Conservation (phyloP, 352 stramenopile species). For the Nothophytophthora sp. region DNA sequence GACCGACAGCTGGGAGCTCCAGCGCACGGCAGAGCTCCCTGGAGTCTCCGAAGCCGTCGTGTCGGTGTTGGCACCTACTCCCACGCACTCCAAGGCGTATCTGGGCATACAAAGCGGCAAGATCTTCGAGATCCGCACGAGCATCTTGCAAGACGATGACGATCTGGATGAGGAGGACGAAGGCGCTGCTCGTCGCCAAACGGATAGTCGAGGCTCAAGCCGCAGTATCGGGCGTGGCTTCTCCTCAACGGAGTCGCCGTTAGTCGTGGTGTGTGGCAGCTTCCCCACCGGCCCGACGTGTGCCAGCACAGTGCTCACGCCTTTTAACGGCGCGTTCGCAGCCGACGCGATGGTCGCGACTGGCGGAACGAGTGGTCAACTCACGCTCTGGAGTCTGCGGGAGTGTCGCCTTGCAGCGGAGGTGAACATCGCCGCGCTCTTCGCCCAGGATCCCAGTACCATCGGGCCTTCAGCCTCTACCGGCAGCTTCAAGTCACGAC, state of each 20-base stretch:
- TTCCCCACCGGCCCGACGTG: slow-evolving; percentile 56
- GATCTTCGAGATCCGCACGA: slow-evolving; percentile 70
- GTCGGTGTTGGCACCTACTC: slow-evolving; percentile 44
- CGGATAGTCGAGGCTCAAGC: neutral
- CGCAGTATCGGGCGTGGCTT: slow-evolving; percentile 1
- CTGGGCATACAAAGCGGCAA: slow-evolving; percentile 54
- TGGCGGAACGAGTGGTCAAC: slow-evolving; percentile 41
- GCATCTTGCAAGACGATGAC: slow-evolving; percentile 51
- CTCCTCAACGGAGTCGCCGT: slow-evolving; percentile 17
- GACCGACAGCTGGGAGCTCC: slow-evolving; percentile 40
- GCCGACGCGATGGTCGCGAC: slow-evolving; percentile 52
- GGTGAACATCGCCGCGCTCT: slow-evolving; percentile 39
- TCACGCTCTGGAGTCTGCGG: slow-evolving; percentile 57
- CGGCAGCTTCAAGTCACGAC: slow-evolving; percentile 6
- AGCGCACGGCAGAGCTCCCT: slow-evolving; percentile 37
- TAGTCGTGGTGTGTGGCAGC: slow-evolving; percentile 46
- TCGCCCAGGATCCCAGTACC: slow-evolving; percentile 25
- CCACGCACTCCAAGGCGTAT: slow-evolving; percentile 58
- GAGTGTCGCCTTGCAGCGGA: slow-evolving; percentile 46
- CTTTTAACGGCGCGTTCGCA: slow-evolving; percentile 45
- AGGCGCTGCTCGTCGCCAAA: neutral
- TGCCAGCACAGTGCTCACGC: slow-evolving; percentile 50
- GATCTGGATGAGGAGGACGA: slow-evolving; percentile 72
- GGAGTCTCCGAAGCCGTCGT: slow-evolving; percentile 16
- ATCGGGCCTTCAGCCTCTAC: neutral